Base-by-base conservation (phyloP, 176 grass and related monocot genomes). In the Carex scoparia region DNA sequence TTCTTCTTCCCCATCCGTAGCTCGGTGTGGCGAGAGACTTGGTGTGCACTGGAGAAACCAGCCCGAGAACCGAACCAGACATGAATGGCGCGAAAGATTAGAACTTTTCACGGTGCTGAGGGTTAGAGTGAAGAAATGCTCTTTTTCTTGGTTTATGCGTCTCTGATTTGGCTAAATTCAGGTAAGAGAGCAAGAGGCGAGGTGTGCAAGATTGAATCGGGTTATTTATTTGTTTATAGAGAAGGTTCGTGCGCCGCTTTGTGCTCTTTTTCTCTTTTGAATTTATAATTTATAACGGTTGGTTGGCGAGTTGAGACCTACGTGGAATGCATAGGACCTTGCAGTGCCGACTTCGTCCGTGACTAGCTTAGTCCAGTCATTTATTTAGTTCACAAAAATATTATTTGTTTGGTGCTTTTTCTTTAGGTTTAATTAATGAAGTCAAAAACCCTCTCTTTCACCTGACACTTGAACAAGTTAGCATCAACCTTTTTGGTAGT, bases 1-100 rank as follows among this genome's bases (percentile, higher is more conserved):
- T 65, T 61, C 78, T 80, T 81, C 55, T 81, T 62, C 79, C 79
- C 37, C 79, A 81, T 81, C 42, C 40, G 44, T 9, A 53, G 11
- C 62, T 35, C 1, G 37, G 56, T 14, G 58, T 19, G 3, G 63
- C 40, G 40, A 83, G 79, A 83, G 61, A 67, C 35, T 81, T 81
- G 76, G 76, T n/a, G 53, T 79, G 23, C 28, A 59, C 54, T 6
- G 79, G 79, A 65, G 81, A 83, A 54, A 68, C 62, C 63, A 83
- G 10, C 44, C 81, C 65, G 33, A 83, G 81, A 55, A 83, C 37
- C 9, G 63, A 83, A 0, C 62, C 63, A 83, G 81, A 83, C 81
- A 83, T 83, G 81, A 82, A 82, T 82, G 63, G 46, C 46, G 79
- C 79, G 40, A 81, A 62, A 65, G 61, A 44, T 62, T 65, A 18